Base-by-base conservation (phyloP, 2,329 filamentous ascomycete species). In the Fusarium sp. region DNA sequence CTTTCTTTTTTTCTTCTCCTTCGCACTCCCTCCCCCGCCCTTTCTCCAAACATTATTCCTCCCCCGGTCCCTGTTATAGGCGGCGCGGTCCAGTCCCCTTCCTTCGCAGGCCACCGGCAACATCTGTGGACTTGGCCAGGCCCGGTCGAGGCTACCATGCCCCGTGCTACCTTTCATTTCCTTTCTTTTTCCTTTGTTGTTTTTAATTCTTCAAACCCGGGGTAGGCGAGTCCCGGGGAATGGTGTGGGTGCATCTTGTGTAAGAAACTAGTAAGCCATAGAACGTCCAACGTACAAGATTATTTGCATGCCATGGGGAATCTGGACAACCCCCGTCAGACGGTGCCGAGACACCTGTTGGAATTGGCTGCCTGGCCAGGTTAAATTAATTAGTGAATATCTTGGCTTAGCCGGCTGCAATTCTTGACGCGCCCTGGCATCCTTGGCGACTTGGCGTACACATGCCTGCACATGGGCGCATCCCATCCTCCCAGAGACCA, bases 81-180 rank as follows among this genome's bases (percentile, higher is more conserved):
- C n/a, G 50, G 6, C 31, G 29, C 11, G 31, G 54, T 58, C 54
- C 54, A 58, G 54, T 58, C 54, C 33, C 52, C 25, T 20, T 22
- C 40, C 40, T 22, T 14, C 11, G 11, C 59, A 40, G 27, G 20
- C 40, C 52, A 63, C 66, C 71, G 68, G 71, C 52, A 74, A 68
- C 64, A 33, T 11, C 36, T 63, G 16, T 18, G 14, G 18, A 16
- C 36, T 60, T 45, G 20, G 22, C 35, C 67, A 56, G 63, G 50
- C 50, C 71, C 47, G 71, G 71, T 60, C 61, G 31, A 61, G 45
- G 33, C 27, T 14, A 38, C 35, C 33, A 33, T 29, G 8, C 27
- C n/a, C n/a, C 3, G 29, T 31, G 29, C 31, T 27, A n/a, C 16
- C 36, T n/a, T 47, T 62, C 5, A 27, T 36, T 52, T 47, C 29